These are phyloP conservation scores for Aspergillus sclerotialis DNA, from an alignment of 2,329 filamentous ascomycete genomes.

Conservation along the genomic window DNA sequence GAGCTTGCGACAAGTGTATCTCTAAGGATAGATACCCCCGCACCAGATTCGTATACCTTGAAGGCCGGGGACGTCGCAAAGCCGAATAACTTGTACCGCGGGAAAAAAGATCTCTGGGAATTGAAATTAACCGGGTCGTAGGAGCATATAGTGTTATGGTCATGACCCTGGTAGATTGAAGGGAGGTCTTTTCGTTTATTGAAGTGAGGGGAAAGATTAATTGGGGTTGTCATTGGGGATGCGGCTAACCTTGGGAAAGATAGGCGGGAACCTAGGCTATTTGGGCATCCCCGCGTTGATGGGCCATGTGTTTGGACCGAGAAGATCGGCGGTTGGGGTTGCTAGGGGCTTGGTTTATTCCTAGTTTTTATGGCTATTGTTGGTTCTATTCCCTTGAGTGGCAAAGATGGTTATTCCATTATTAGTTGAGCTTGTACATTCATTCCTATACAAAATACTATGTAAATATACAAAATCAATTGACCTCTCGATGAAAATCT, in stretches of 20 bases:
- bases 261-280: conserved; percentile 7
- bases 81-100: background rate
- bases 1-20: background rate
- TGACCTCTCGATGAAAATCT: too few relatives aligned
- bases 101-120: background rate
- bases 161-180: background rate
- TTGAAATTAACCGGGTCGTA: conserved; percentile 5
- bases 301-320: background rate
- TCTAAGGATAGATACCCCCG: background rate
- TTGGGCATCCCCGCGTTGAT: conserved; percentile 5
- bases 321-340: background rate
- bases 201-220: too few relatives aligned
- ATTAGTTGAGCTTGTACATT: too few relatives aligned
- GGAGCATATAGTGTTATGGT: background rate
- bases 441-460: too few relatives aligned
- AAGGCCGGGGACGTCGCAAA: background rate
- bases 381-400: too few relatives aligned
- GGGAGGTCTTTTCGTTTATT: background rate
- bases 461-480: too few relatives aligned
- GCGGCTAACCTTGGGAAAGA: conserved; percentile 2
- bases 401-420: too few relatives aligned
- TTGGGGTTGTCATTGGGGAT: background rate
- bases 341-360: too few relatives aligned
- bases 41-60: too few relatives aligned
- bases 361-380: too few relatives aligned